Conservation (phyloP, 1,284 basidiomycete species). For the Mycosarcoma maydis region DNA sequence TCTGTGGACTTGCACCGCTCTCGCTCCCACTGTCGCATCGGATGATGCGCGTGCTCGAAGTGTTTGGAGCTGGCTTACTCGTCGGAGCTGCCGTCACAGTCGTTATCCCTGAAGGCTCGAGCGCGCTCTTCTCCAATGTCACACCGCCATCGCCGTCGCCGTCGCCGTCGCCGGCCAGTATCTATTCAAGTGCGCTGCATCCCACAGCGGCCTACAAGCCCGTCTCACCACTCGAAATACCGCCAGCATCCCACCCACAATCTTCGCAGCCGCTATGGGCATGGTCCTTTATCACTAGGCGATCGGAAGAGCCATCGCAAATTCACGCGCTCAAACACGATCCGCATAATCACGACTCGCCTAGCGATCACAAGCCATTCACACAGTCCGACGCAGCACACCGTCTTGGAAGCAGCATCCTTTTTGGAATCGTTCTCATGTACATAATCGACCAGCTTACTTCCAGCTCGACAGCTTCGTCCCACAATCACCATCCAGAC, state of each 20-base stretch:
- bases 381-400: constrained; percentile 41
- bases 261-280: constrained; percentile 20
- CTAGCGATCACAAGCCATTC: constrained; percentile 4
- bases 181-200: constrained; percentile 9
- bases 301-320: constrained; percentile 2
- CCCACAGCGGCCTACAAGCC: constrained; percentile 6
- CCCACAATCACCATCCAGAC: constrained; percentile 4
- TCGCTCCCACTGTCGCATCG: constrained; percentile 52
- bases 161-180: constrained; percentile 1
- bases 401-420: constrained; percentile 52
- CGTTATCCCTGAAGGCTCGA: constrained; percentile 62
- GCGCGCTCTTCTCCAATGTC: constrained; percentile 31
- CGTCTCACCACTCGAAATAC: constrained; percentile 1
- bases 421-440: constrained; percentile 63
- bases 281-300: constrained; percentile 38
- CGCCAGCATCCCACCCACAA: neutral
- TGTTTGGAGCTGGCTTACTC: constrained; percentile 62
- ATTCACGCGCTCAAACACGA: constrained; percentile 20
- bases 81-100: constrained; percentile 63
- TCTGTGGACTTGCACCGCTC: constrained; percentile 57
- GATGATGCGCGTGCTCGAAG: constrained; percentile 58
- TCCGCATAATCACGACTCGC: neutral
- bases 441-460: constrained; percentile 51
- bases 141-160: constrained; percentile 10
- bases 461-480: constrained; percentile 8